Evolutionary conservation across 768 basidiomycete genomes (phyloP).

Genomic region (Harrya chromipes): DNA sequence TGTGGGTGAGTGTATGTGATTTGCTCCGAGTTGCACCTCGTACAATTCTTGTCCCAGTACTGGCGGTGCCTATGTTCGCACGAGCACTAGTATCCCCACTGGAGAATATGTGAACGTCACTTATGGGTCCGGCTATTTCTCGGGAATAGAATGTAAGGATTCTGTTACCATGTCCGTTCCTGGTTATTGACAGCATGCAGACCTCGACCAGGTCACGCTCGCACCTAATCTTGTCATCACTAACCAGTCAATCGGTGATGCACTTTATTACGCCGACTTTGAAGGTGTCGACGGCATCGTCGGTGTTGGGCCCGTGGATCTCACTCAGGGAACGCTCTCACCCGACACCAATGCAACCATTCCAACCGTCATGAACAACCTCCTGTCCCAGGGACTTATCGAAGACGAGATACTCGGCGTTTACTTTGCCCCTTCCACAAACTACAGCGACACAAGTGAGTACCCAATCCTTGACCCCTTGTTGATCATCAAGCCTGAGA

Average conservation of each 20-base stretch:
- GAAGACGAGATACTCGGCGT: conserved; percentile 12
- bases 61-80: conserved; percentile 11
- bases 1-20: conserved; percentile 2
- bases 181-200: not conserved
- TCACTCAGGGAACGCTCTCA: conserved; percentile 5
- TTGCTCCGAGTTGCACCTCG: not conserved
- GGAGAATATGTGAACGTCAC: conserved; percentile 8
- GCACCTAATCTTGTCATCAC: conserved; percentile 18
- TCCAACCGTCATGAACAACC: conserved; percentile 25
- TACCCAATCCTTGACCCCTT: not conserved
- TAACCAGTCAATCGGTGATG: conserved; percentile 27
- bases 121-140: conserved; percentile 11
- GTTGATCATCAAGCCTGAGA: not conserved
- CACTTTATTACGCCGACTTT: conserved; percentile 9
- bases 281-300: conserved; percentile 22
- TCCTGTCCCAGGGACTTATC: conserved; percentile 16
- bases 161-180: not conserved
- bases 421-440: conserved; percentile 19
- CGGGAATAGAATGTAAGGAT: conserved; percentile 35
- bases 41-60: conserved; percentile 7
- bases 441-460: conserved; percentile 11
- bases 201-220: conserved; percentile 22
- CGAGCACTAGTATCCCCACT: conserved; percentile 18
- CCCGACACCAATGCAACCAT: conserved; percentile 1
- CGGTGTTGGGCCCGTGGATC: conserved; percentile 21